Base-by-base conservation (phyloP, 148 eudicot species). In the Fagopyrum esculentum region DNA sequence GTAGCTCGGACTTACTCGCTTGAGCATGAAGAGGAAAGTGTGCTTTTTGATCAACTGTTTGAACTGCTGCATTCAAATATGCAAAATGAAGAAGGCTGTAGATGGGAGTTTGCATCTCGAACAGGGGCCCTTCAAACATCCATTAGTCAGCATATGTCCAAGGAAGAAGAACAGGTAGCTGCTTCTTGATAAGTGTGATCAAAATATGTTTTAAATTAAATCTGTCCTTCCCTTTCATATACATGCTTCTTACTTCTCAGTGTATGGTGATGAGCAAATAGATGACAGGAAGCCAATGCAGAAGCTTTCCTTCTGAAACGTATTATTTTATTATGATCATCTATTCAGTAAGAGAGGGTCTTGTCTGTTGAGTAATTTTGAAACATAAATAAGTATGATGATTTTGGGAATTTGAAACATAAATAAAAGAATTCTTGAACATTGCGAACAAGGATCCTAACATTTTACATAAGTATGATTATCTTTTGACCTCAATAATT, bases 1-100 rank as follows among this genome's bases (percentile, higher is more conserved):
- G 98, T 94, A 64, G 98, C 97, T 44, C 87, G 87, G 50, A 91
- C 98, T 69, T 94, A 94, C 80, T 94, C 98, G 75, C 85, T 94
- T 45, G 98, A 94, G 81, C 98, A 94, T 80, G 93, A 94, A 78
- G 97, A 97, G 69, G 98, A 94, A 82, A 87, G 97, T 83, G 85
- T 84, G 77, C 88, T 94, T 77, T 94, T 94, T 82, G 93, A 94
- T 83, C 92, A 89, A 74, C 80, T 94, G 81, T 91, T 90, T 87
- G 84, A 81, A 72, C 79, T 91, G 75, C 81, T 94, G 77, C 86
- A 76, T 57, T 83, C 85, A 70, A 80, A 86, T 57, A 82, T 82
- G 78, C 86, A 78, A 63, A 83, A 79, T 71, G 92, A 91, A 70
- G 97, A 91, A 86, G 85, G 87, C 83, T 90, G 83, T 80, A 83